A percentile compares a stretch with the other conserved stretches of the same genome.
Evolutionary conservation across 2,329 filamentous ascomycete species (phyloP).

Genomic region (Ilyonectria robusta): DNA sequence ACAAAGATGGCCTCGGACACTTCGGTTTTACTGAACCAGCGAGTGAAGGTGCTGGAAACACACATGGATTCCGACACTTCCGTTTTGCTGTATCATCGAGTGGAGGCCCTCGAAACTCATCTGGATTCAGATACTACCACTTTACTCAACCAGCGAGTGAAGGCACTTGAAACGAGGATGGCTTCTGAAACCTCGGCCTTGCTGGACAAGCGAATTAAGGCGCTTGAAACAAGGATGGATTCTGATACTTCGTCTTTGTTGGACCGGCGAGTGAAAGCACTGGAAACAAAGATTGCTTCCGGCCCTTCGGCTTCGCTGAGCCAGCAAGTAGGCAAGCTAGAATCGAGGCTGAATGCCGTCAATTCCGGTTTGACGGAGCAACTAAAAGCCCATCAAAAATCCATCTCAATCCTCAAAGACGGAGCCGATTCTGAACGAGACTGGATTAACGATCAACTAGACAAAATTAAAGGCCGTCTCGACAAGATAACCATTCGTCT

Average conservation of each 20-base stretch:
- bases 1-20: neutral
- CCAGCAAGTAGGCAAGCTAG: too few relatives aligned
- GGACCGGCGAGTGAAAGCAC: neutral
- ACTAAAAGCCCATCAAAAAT: too few relatives aligned
- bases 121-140: neutral
- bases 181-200: neutral
- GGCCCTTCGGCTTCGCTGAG: too few relatives aligned
- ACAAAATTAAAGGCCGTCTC: too few relatives aligned
- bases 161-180: neutral
- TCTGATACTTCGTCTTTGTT: neutral
- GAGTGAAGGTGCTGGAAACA: neutral
- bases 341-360: too few relatives aligned
- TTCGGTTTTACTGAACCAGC: neutral
- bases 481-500: too few relatives aligned
- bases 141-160: neutral
- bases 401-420: neutral
- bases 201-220: neutral
- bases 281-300: neutral
- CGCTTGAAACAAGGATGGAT: neutral
- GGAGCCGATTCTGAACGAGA: too few relatives aligned
- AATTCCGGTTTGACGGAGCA: too few relatives aligned
- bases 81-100: neutral
- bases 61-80: neutral
- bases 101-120: neutral
- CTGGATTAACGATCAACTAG: too few relatives aligned